Evolutionary conservation across 805 yeast genomes (phyloP).

Genomic region (Lipomyces spencermartinsiae): DNA sequence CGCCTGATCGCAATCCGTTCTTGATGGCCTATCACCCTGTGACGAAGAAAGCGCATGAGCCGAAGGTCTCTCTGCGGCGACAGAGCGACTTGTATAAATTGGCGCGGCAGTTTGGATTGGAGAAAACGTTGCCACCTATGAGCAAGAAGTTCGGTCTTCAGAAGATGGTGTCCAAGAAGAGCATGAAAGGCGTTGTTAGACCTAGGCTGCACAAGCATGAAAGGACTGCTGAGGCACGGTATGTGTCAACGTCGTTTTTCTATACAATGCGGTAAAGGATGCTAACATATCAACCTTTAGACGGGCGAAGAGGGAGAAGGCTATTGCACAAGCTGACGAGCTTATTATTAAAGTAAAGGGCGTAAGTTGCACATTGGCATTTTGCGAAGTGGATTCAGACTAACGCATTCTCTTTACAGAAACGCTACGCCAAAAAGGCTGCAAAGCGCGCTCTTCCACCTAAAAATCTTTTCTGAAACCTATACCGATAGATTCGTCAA

Average conservation of each 20-base stretch:
- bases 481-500: neutral
- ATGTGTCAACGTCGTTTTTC: neutral
- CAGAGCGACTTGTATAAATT: constrained; percentile 76
- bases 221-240: constrained; percentile 16
- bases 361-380: constrained; percentile 19
- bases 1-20: constrained; percentile 77
- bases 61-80: constrained; percentile 74
- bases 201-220: constrained; percentile 30
- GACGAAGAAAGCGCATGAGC: constrained; percentile 70
- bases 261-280: neutral
- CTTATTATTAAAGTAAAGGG: constrained; percentile 26
- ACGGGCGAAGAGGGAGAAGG: constrained; percentile 31
- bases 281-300: constrained; percentile 7
- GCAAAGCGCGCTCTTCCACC: constrained; percentile 23
- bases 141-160: constrained; percentile 46
- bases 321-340: constrained; percentile 29
- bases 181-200: constrained; percentile 27
- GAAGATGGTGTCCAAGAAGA: constrained; percentile 25
- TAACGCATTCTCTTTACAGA: constrained; percentile 9
- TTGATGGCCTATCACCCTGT: constrained; percentile 76
- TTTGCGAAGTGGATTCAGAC: neutral
- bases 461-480: constrained; percentile 30
- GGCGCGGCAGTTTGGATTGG: constrained; percentile 73
- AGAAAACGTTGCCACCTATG: constrained; percentile 69
- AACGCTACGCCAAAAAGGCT: constrained; percentile 17